These are phyloP conservation scores for Comarum palustre DNA, from an alignment of 306 rosid genomes.

Conservation along the genomic window DNA sequence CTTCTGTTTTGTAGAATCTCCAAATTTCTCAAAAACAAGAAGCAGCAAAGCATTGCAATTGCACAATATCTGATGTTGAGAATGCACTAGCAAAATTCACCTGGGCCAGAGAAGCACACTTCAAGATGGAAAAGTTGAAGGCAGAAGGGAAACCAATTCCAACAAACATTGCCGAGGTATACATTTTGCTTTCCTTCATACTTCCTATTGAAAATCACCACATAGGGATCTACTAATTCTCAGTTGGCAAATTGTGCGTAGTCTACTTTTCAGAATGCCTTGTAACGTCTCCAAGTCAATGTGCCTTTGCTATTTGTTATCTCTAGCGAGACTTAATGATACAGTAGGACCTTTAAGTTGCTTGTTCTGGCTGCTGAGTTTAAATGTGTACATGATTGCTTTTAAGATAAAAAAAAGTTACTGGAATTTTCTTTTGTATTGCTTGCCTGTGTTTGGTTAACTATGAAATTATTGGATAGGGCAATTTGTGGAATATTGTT, in stretches of 20 bases:
- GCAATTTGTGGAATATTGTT: too few species aligned
- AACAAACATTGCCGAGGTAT: conserved; percentile 58
- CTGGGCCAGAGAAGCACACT: conserved; percentile 88
- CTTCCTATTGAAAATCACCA: background rate
- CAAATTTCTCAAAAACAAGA: conserved; percentile 60
- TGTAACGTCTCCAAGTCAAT: background rate
- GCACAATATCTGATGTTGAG: conserved; percentile 79
- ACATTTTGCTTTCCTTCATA: conserved; percentile 10
- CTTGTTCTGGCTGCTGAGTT: background rate
- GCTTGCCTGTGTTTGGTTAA: background rate
- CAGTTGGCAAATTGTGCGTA: background rate
- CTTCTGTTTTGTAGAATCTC: conserved; percentile 56
- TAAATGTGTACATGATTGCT: background rate
- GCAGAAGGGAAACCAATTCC: conserved; percentile 94
- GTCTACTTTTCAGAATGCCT: background rate
- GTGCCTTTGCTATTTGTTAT: background rate
- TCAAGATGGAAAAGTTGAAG: conserved; percentile 62
- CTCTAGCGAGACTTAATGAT: background rate
- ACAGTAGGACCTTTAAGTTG: background rate
- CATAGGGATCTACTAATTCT: background rate
- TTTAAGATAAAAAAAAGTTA: background rate
- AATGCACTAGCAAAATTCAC: conserved; percentile 78
- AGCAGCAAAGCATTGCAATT: conserved; percentile 77
- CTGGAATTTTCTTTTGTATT: background rate
- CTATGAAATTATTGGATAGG: background rate